Conservation (phyloP, 768 basidiomycete species). For the Pleurotus citrinopileatus region DNA sequence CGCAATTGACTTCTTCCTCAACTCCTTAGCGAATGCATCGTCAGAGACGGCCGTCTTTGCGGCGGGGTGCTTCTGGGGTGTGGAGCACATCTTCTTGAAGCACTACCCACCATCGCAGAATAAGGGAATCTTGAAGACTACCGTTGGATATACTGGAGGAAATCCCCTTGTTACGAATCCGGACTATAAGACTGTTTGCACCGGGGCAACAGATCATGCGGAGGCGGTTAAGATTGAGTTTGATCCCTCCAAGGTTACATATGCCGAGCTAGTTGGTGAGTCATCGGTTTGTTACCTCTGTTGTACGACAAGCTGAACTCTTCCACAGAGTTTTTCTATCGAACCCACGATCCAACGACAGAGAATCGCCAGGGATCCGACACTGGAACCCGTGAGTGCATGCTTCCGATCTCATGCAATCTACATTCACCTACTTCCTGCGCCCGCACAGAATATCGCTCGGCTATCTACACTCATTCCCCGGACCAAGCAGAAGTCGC, state of each 20-base stretch:
- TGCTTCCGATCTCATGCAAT: neutral
- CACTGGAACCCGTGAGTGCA: constrained; percentile 66
- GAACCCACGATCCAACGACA: constrained; percentile 92
- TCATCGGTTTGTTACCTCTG: constrained; percentile 13
- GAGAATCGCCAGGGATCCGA: constrained; percentile 77
- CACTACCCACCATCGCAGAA: constrained; percentile 67
- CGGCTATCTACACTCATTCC: constrained; percentile 81
- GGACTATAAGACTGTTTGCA: constrained; percentile 73
- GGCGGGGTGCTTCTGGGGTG: constrained; percentile 77
- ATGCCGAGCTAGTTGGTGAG: constrained; percentile 84
- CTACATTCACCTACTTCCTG: no score
- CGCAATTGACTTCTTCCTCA: neutral
- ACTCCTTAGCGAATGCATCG: constrained; percentile 1
- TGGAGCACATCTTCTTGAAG: constrained; percentile 82
- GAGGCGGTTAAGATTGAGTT: constrained; percentile 88
- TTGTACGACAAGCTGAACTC: neutral
- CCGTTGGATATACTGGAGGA: constrained; percentile 82
- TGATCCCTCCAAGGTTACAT: constrained; percentile 72
- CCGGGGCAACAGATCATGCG: constrained; percentile 82
- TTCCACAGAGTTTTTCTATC: constrained; percentile 82
- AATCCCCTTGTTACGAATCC: constrained; percentile 52
- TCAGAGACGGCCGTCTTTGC: constrained; percentile 4
- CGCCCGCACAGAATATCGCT: constrained; percentile 87
- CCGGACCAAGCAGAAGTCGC: constrained; percentile 74
- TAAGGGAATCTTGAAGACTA: constrained; percentile 72